Percentiles rank a stretch among this genome's conserved stretches.
phyloP scores from a whole-genome alignment of 768 basidiomycete species.

The Mycena haematopus region DNA sequence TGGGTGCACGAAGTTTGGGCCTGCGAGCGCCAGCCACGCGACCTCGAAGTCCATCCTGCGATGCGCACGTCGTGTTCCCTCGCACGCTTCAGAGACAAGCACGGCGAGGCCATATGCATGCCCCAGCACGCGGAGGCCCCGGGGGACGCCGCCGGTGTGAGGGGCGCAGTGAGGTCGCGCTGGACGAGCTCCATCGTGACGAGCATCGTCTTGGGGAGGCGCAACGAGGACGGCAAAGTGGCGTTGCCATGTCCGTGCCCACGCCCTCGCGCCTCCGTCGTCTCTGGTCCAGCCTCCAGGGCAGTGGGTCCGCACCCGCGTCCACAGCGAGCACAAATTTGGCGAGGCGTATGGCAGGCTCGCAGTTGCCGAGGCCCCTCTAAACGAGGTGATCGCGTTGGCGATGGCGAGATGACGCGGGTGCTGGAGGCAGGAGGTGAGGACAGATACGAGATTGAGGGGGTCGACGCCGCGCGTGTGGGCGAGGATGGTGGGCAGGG shows the following conservation, averaged over 20 bases:
- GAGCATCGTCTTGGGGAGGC: conserved; percentile 74
- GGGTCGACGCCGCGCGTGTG: conserved; percentile 88
- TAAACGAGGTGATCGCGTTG: conserved; percentile 88
- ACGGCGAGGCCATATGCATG: conserved; percentile 91
- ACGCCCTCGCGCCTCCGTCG: conserved; percentile 54
- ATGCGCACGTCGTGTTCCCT: conserved; percentile 89
- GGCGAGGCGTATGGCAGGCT: conserved; percentile 79
- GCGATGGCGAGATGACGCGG: conserved; percentile 76
- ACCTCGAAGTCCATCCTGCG: conserved; percentile 88
- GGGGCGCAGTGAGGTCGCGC: conserved; percentile 79
- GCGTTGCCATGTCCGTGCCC: too few relatives aligned
- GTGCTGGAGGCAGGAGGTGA: conserved; percentile 62
- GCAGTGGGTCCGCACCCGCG: too few relatives aligned
- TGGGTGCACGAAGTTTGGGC: conserved; percentile 91
- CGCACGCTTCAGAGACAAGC: conserved; percentile 84
- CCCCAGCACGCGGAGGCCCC: conserved; percentile 79
- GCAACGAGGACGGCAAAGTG: too few relatives aligned
- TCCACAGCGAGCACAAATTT: conserved; percentile 57
- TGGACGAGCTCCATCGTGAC: conserved; percentile 82
- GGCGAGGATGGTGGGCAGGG: conserved; percentile 71
- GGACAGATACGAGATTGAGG: conserved; percentile 68
- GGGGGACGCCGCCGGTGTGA: conserved; percentile 72
- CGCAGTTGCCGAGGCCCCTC: conserved; percentile 89
- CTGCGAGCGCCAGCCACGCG: conserved; percentile 91
- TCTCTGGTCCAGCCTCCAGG: conserved; percentile 49